A percentile compares a stretch with the other conserved stretches of the same genome.
phyloP scores from a whole-genome alignment of 106 monocot genomes.

The Phalaenopsis aphrodite region DNA sequence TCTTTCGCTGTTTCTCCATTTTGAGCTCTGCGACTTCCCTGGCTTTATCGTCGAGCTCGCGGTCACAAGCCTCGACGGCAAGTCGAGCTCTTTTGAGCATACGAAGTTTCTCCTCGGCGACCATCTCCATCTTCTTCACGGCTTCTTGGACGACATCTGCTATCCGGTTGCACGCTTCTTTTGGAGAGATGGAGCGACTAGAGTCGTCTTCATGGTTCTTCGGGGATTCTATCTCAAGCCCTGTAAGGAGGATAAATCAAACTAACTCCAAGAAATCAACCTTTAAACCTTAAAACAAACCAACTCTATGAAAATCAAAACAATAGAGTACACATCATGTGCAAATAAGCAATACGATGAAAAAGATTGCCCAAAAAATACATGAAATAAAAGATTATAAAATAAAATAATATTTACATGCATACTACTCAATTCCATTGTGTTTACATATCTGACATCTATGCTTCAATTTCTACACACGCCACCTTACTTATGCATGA shows the following conservation, averaged over 20 bases:
- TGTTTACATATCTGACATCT: no score
- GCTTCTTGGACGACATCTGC: slow-evolving; percentile 94
- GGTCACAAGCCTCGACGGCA: slow-evolving; percentile 78
- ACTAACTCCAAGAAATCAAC: no score
- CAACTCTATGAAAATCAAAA: no score
- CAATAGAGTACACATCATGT: no score
- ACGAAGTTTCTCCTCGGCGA: slow-evolving; percentile 81
- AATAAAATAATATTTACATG: no score
- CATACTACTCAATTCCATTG: no score
- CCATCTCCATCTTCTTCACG: slow-evolving; percentile 89
- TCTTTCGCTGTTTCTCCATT: slow-evolving; percentile 70
- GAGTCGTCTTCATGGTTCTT: slow-evolving; percentile 44
- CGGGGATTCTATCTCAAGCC: slow-evolving; percentile 56
- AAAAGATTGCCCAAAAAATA: no score
- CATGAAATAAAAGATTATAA: no score
- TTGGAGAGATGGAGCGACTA: slow-evolving; percentile 61
- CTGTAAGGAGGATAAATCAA: slow-evolving; percentile 16
- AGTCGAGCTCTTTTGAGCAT: slow-evolving; percentile 58
- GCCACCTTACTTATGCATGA: no score
- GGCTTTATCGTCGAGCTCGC: slow-evolving; percentile 83
- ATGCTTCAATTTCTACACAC: no score
- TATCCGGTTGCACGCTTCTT: slow-evolving; percentile 73
- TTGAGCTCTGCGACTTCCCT: slow-evolving; percentile 72
- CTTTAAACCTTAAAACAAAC: no score
- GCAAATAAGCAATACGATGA: no score